Base-by-base conservation (phyloP, 106 monocot genomes). In the Cymbidium sinense region DNA sequence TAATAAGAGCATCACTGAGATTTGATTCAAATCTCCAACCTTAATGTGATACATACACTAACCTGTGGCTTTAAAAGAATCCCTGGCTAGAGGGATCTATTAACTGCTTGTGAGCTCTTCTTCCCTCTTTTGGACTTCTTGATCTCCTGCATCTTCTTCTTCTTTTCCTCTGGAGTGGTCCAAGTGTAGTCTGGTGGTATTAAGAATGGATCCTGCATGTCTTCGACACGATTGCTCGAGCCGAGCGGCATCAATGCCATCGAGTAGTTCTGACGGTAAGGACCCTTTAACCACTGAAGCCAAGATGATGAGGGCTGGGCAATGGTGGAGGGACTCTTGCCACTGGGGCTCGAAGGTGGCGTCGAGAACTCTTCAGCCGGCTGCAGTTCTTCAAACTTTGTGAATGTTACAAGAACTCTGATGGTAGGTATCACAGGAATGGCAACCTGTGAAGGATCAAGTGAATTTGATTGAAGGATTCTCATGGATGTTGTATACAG, bases 341-440 rank as follows among this genome's bases (percentile, higher is more conserved):
- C 50, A 20, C 50, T 64, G 0, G 84, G 87, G 79, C 87, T 87
- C 25, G 87, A 82, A 54, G 81, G 84, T 39, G 87, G 87, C 1
- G 84, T 84, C 1, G 73, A 79, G 79, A 87, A 84, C 43, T 84
- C 84, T 84, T 84, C 87, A 1, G 77, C 64, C 64, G 90, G 87
- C 21, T 87, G 85, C n/a, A 87, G 64, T 36, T 91, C 90, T 80
- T 91, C 85, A 41, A 87, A 91, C 61, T 91, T 91, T n/a, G 90
- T 86, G 81, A 91, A 90, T 21, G 87, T 91, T 15, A 91, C 86
- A 5, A 91, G 75, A 30, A 91, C 90, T 78, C 90, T 73, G 35
- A 87, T 91, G 2, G 90, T 91, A 29, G 90, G 90, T 21, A 91
- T 80, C 34, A 91, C 84, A 55, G 90, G 90, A 79, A 91, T 91